phyloP scores from a whole-genome alignment of 495 filamentous ascomycete genomes.

The Podospora conica region DNA sequence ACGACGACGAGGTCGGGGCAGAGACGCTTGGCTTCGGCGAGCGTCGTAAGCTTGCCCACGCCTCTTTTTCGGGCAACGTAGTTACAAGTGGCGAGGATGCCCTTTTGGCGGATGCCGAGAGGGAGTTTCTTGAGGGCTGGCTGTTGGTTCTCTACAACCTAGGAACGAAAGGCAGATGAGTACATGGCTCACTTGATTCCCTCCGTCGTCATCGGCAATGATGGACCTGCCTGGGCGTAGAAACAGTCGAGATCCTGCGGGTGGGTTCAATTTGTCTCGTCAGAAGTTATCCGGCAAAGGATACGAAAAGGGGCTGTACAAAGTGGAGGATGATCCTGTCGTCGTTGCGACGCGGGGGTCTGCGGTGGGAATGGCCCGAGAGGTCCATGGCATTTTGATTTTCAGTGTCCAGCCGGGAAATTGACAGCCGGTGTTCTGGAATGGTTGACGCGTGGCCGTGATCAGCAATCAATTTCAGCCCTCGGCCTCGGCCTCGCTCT shows the following conservation, averaged over 20 bases:
- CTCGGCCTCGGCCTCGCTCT: no score
- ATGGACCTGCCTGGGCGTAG: conserved; percentile 70
- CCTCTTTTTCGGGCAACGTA: conserved; percentile 76
- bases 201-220: neutral
- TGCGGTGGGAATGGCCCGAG: conserved; percentile 22
- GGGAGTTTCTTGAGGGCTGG: conserved; percentile 66
- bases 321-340: conserved; percentile 74
- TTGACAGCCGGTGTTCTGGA: neutral
- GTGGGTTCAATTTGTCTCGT: conserved; percentile 5
- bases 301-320: conserved; percentile 41
- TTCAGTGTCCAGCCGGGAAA: neutral
- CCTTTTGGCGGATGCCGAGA: conserved; percentile 62
- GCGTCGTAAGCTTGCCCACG: conserved; percentile 74
- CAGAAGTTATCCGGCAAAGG: neutral
- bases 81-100: conserved; percentile 92
- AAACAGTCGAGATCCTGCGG: conserved; percentile 84
- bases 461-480: neutral
- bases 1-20: conserved; percentile 83
- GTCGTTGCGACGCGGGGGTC: conserved; percentile 48
- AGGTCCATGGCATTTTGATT: neutral
- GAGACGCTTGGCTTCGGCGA: conserved; percentile 69
- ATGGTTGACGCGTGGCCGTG: neutral
- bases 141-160: conserved; percentile 65
- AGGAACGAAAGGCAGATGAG: neutral
- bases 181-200: neutral